Percentiles rank a stretch among this genome's conserved stretches.
Conservation (phyloP, 129 eudicot genomes). For the Smallanthus sonchifolius region DNA sequence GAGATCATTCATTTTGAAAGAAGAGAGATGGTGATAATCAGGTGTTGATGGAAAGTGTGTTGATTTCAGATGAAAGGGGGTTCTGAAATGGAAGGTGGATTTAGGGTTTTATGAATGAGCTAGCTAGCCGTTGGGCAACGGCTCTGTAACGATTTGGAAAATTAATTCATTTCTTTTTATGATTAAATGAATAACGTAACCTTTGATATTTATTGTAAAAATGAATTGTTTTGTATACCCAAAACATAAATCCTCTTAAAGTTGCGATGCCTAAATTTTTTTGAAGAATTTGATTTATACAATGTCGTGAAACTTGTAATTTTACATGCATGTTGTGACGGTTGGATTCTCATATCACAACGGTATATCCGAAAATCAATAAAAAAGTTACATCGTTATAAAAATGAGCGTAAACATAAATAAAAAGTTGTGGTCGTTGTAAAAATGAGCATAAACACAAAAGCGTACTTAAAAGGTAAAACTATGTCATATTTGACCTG, state of each 20-base stretch:
- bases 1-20: too few species aligned
- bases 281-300: too few species aligned
- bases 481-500: too few species aligned
- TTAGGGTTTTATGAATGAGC: conserved; percentile 15
- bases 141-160: conserved; percentile 8
- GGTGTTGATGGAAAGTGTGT: conserved; percentile 8
- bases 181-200: neutral
- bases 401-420: too few species aligned
- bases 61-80: conserved; percentile 13
- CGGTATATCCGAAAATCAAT: too few species aligned
- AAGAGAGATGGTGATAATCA: conserved; percentile 28
- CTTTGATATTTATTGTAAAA: neutral
- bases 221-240: neutral
- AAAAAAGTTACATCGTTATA: too few species aligned
- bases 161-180: neutral
- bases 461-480: too few species aligned
- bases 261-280: neutral
- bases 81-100: neutral
- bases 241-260: neutral
- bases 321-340: too few species aligned
- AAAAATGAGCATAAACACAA: too few species aligned
- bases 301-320: too few species aligned
- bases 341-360: too few species aligned
- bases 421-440: too few species aligned
- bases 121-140: conserved; percentile 37